Evolutionary conservation across 2,329 filamentous ascomycete genomes (phyloP), one percentile per base, ranked within the genome.

Genomic region (Zymoseptoria brevis): DNA sequence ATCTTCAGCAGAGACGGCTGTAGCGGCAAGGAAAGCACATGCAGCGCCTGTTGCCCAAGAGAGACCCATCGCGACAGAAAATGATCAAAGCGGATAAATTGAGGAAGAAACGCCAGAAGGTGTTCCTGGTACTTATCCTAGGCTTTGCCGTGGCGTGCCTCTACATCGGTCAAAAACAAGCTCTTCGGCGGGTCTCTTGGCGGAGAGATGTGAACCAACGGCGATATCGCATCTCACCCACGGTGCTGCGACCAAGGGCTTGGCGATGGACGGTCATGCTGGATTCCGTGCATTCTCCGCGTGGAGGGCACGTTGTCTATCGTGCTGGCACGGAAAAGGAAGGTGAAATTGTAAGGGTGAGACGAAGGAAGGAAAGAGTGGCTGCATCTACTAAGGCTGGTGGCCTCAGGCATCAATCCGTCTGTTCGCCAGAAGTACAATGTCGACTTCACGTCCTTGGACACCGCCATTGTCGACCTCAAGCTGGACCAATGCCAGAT

Each of bases 1-100:
- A 30, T 67, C 64, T 59, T 66, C 66, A 16, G 66, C 66, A 13
- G 53, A 57, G n/a, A 53, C 51, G 4, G 22, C 22, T 29, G 8
- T 8, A 19, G 22, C 8, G 13, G 51, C 51, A 13, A 24, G 19
- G 13, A 53, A 4, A 45, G 35, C 35, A n/a, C 35, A 45, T 45
- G 35, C 13, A 45, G 35, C 13, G 35, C 35, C 13, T 7, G 13
- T 45, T n/a, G 7, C 11, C 35, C 35, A 45, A 13, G 35, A 45
- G 3, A n/a, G 6, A 45, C 35, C 35, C 35, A 45, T 45, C 4
- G 13, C 35, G 5, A 45, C 13, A 5, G 35, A 4, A 16, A 16
- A 6, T n/a, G 16, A 45, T 45, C 35, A 45, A 9, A 41, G 11
- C 11, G 16, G 35, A 41, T 41, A 13, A 41, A 13, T 13, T 41